phyloP scores from a whole-genome alignment of 306 rosid species.

The Medicago ruthenica region DNA sequence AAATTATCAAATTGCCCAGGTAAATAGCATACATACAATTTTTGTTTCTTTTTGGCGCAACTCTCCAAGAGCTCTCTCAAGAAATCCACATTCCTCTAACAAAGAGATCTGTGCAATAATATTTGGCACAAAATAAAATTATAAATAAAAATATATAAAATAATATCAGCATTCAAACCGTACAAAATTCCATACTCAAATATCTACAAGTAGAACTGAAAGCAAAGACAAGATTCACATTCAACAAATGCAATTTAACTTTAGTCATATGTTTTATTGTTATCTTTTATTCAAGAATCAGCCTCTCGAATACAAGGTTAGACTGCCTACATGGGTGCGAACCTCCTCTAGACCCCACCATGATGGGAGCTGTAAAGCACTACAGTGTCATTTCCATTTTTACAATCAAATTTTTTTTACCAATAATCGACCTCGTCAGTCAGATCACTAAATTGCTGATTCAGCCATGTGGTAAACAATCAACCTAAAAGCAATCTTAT shows the following conservation, averaged over 20 bases:
- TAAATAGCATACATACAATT: constrained; percentile 68
- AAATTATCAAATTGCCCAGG: constrained; percentile 25
- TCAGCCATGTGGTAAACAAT: neutral
- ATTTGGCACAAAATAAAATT: constrained; percentile 18
- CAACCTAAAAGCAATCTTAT: constrained; percentile 18
- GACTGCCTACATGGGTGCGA: neutral
- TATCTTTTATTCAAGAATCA: constrained; percentile 12
- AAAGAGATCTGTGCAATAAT: constrained; percentile 67
- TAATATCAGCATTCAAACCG: constrained; percentile 15
- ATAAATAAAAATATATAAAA: neutral
- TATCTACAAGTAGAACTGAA: constrained; percentile 25
- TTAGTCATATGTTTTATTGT: neutral
- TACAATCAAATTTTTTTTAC: neutral
- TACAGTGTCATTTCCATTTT: neutral
- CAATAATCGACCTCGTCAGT: constrained; percentile 4
- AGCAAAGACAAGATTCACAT: constrained; percentile 34
- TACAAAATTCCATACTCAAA: constrained; percentile 27
- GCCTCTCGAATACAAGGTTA: neutral
- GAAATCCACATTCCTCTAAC: constrained; percentile 78
- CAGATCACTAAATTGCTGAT: constrained; percentile 16
- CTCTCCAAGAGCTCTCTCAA: constrained; percentile 88
- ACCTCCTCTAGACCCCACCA: constrained; percentile 20
- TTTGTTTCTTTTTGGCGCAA: constrained; percentile 77
- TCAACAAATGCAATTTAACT: constrained; percentile 9
- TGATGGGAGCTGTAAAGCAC: neutral